phyloP scores from a whole-genome alignment of 2,329 filamentous ascomycete genomes.

The Sclerotinia spermophila region DNA sequence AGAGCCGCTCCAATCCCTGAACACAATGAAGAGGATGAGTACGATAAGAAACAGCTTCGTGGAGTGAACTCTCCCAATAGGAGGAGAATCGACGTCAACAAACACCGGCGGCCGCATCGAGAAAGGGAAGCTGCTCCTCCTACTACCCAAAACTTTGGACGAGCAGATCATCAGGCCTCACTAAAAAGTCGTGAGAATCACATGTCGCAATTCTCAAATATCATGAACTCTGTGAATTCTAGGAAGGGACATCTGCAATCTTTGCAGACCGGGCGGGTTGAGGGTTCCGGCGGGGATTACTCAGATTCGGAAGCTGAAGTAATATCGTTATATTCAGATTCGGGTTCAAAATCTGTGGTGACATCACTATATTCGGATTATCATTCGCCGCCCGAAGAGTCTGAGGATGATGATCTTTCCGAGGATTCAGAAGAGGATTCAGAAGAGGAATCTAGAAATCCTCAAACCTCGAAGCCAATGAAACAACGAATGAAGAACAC shows the following conservation, averaged over 20 bases:
- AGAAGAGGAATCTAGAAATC: no score
- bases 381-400: not conserved
- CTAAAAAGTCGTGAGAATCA: not conserved
- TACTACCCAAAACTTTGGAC: not conserved
- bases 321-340: no score
- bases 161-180: no score
- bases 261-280: no score
- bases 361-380: not conserved
- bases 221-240: not conserved
- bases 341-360: not conserved
- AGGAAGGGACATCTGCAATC: not conserved
- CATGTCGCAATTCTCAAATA: not conserved
- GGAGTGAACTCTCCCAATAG: not conserved
- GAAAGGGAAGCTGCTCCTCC: not conserved
- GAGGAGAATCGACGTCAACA: not conserved
- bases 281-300: not conserved
- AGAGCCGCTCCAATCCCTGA: not conserved
- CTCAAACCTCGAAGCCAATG: no score
- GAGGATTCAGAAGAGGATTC: not conserved
- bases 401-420: no score
- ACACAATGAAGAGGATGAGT: not conserved
- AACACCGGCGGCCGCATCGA: not conserved
- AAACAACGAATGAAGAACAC: not conserved
- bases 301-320: not conserved
- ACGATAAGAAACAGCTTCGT: not conserved